Conservation (phyloP, 2,329 filamentous ascomycete genomes). For the Oidium heveae region DNA sequence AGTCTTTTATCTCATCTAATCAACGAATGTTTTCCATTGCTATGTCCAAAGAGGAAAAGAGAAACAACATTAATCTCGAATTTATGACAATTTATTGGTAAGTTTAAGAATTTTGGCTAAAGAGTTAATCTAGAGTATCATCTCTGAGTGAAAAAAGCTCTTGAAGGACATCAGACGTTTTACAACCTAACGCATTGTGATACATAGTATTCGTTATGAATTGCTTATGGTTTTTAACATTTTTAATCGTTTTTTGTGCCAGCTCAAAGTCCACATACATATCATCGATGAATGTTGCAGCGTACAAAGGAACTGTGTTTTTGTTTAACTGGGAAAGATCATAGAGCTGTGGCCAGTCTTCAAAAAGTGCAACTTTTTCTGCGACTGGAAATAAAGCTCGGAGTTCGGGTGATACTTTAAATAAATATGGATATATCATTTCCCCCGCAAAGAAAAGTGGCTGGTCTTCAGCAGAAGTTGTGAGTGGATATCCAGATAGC, state of each 20-base stretch:
- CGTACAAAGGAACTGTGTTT: slow-evolving; percentile 70
- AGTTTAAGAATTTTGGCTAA: too few relatives aligned
- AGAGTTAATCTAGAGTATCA: slow-evolving; percentile 26
- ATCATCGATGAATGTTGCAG: slow-evolving; percentile 61
- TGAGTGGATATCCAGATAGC: slow-evolving; percentile 14
- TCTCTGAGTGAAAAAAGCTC: slow-evolving; percentile 58
- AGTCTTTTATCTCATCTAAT: too few relatives aligned
- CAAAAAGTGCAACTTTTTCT: slow-evolving; percentile 38
- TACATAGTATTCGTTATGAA: slow-evolving; percentile 30
- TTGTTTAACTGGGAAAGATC: slow-evolving; percentile 43
- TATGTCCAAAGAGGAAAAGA: too few relatives aligned
- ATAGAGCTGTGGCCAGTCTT: slow-evolving; percentile 55
- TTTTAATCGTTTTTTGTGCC: slow-evolving; percentile 44
- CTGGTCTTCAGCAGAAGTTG: slow-evolving; percentile 16
- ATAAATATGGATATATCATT: slow-evolving; percentile 75
- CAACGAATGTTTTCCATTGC: too few relatives aligned
- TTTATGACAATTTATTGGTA: too few relatives aligned
- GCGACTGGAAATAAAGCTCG: slow-evolving; percentile 41
- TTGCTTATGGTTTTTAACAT: slow-evolving; percentile 53
- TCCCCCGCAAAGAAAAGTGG: slow-evolving; percentile 69
- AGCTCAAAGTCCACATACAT: slow-evolving; percentile 75
- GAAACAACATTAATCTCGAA: too few relatives aligned
- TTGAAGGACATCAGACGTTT: slow-evolving; percentile 50
- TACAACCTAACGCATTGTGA: slow-evolving; percentile 55
- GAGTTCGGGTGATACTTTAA: slow-evolving; percentile 58